Base-by-base conservation (phyloP, 192 early-diverging fungal genomes). In the Umbelopsis vinacea region DNA sequence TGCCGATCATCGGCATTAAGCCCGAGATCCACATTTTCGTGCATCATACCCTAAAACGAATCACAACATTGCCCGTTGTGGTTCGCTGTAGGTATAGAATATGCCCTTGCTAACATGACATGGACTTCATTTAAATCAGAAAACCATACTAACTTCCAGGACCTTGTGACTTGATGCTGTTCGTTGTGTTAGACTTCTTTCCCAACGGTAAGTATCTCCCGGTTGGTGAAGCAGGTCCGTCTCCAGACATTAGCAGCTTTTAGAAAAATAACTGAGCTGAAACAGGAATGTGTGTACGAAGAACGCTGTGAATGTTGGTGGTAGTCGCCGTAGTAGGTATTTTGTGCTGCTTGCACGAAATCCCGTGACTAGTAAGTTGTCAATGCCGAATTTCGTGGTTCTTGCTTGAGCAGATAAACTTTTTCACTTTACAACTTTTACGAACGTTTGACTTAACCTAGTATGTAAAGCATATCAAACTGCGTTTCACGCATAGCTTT, bases 141-240 rank as follows among this genome's bases (percentile, higher is more conserved):
- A 35, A 63, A 37, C 26, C 33, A 37, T 63, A 63, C 57, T 63
- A 63, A 63, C 57, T 63, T 29, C 57, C 57, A 63, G 57, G 57
- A 63, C 57, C 57, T n/a, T 63, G 57, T 63, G 57, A 63, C 57
- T 63, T 63, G 33, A 63, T 63, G 57, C 57, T 63, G 33, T 63
- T 63, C 29, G 33, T 14, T 37, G 26, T 37, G 17, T 35, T 63
- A 29, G 57, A 19, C 33, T 63, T 63, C 57, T 63, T 63, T 63
- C 57, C 57, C 57, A 63, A 37, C 57, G 57, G 57, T 37, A 63
- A 19, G 17, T 35, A 63, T 35, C 57, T 29, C 33, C 57, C 57
- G 33, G 29, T 63, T 37, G 57, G 57, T 63, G 57, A 63, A 63
- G 57, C 57, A 63, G 57, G 33, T 37, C 57, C 57, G 57, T 63